A percentile compares a stretch with the other conserved stretches of the same genome.
Evolutionary conservation across 176 grass and related monocot genomes (phyloP).

Genomic region (Rhipidocladum racemiflorum): DNA sequence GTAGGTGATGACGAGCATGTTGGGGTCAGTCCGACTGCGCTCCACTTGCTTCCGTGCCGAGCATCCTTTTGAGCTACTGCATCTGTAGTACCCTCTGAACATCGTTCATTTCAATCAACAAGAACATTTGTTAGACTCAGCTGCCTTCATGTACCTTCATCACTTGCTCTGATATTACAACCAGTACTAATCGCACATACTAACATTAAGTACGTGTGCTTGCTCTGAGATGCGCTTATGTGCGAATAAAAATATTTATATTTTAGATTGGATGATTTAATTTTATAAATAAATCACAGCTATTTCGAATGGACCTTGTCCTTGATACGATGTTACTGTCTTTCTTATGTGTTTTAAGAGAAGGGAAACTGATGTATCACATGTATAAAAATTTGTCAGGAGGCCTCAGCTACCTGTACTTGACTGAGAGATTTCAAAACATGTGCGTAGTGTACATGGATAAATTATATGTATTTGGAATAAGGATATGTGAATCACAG

Average conservation of each 20-base stretch:
- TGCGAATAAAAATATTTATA: not conserved
- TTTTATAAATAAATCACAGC: not conserved
- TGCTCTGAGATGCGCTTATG: not conserved
- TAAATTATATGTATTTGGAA: not conserved
- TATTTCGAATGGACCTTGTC: not conserved
- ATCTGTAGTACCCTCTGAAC: conserved; percentile 95
- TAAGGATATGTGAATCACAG: not conserved
- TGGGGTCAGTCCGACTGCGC: conserved; percentile 87
- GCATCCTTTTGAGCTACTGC: conserved; percentile 97
- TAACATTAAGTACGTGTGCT: not conserved
- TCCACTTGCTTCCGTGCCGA: conserved; percentile 97
- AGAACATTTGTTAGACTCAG: conserved; percentile 24
- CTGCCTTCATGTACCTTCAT: not conserved
- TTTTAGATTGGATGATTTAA: not conserved
- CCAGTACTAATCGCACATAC: not conserved
- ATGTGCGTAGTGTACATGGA: not conserved
- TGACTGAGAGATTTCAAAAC: not conserved
- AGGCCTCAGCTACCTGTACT: not conserved
- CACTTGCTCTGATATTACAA: not conserved
- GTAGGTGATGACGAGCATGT: conserved; percentile 96
- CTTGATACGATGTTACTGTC: not conserved
- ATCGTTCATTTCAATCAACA: conserved; percentile 36
- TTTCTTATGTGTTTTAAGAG: not conserved
- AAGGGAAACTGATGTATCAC: conserved; percentile 3
- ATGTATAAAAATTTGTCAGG: not conserved